Evolutionary conservation across 306 rosid species (phyloP).

Genomic region (Trifolium repens): DNA sequence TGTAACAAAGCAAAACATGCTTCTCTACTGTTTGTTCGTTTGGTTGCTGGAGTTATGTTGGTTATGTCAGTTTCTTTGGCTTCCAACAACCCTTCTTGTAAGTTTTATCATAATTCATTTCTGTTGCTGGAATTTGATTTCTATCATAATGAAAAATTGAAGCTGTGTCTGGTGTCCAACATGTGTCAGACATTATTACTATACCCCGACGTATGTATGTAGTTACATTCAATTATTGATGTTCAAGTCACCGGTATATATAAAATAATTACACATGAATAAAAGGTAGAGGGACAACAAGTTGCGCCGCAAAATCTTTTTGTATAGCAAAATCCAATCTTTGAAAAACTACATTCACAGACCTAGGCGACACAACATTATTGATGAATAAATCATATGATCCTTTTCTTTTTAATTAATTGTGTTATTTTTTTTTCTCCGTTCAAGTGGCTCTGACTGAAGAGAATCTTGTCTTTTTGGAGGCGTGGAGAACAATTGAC

Average conservation of each 20-base stretch:
- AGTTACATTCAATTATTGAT: too few species aligned
- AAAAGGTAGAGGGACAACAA: too few species aligned
- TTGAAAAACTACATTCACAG: too few species aligned
- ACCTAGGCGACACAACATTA: too few species aligned
- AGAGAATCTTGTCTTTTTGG: conserved; percentile 90
- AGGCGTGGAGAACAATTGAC: conserved; percentile 97
- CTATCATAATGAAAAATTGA: background rate
- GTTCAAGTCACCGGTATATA: too few species aligned
- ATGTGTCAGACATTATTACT: too few species aligned
- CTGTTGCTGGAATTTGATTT: conserved; percentile 1
- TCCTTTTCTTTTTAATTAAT: background rate
- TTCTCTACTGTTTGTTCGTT: conserved; percentile 52
- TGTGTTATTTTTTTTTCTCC: conserved; percentile 5
- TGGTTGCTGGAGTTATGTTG: conserved; percentile 70
- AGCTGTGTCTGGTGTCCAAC: too few species aligned
- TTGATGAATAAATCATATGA: too few species aligned
- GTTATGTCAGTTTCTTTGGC: conserved; percentile 72
- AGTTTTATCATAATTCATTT: conserved; percentile 16
- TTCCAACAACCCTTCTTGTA: conserved; percentile 64
- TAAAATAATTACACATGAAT: too few species aligned
- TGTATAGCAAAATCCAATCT: too few species aligned
- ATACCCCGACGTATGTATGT: too few species aligned
- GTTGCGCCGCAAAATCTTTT: too few species aligned
- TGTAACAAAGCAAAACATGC: conserved; percentile 46
- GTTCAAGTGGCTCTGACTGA: conserved; percentile 73